phyloP scores from a whole-genome alignment of 164 flowering plant species.

The Umbellularia californica region DNA sequence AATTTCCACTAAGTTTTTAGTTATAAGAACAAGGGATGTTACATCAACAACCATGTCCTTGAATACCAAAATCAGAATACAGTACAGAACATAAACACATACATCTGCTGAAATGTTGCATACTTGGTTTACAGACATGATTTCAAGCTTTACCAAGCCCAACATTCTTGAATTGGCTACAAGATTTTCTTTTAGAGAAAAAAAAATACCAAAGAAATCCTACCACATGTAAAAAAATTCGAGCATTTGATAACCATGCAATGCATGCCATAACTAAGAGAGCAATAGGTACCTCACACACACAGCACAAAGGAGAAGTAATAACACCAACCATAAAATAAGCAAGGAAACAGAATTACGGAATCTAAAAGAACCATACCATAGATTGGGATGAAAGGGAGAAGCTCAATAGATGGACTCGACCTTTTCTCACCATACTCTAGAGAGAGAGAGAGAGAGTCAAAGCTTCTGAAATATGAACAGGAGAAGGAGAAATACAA shows the following conservation, averaged over 20 bases:
- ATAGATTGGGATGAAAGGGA: slow-evolving; percentile 39
- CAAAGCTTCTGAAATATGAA: neutral
- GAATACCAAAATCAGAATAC: too few species aligned
- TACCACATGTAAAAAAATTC: neutral
- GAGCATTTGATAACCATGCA: neutral
- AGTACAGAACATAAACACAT: too few species aligned
- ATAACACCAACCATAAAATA: neutral
- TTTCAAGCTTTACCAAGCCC: neutral
- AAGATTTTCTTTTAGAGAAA: neutral
- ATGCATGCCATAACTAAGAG: neutral
- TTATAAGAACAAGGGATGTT: too few species aligned
- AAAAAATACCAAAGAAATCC: neutral
- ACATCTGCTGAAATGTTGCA: too few species aligned
- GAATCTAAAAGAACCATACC: slow-evolving; percentile 36
- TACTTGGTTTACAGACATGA: neutral
- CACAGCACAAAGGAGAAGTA: neutral
- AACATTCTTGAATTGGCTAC: neutral
- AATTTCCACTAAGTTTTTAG: too few species aligned
- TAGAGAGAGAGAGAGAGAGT: slow-evolving; percentile 22
- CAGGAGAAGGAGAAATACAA: neutral
- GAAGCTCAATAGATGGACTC: slow-evolving; percentile 19
- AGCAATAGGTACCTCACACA: neutral
- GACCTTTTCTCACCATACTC: slow-evolving; percentile 25
- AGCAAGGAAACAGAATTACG: neutral
- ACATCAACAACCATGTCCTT: too few species aligned